Evolutionary conservation across 805 yeast genomes (phyloP), one percentile per base, ranked within the genome.

Genomic region (Hyphopichia homilentoma): DNA sequence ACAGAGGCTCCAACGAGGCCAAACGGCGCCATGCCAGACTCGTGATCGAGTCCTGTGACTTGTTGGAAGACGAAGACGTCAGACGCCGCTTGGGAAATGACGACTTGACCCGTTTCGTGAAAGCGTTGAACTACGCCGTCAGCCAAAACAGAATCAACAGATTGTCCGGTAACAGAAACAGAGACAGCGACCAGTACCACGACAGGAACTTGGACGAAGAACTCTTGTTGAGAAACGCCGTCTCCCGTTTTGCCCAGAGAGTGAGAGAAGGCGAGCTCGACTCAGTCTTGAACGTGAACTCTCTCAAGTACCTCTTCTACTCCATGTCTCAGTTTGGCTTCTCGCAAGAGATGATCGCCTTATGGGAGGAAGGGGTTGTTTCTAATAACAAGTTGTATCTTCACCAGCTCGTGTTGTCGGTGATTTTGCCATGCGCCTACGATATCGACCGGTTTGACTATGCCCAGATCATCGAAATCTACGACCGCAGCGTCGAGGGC

Each of bases 361-460:
- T 81, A 38, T 84, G 93, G 93, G 83, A 80, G 45, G 57, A 70
- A 13, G 81, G 81, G 19, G 76, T 73, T 41, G 67, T 68, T 44
- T 66, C 61, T 38, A 57, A 62, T 3, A 41, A 49, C 4, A 38
- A 49, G 23, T 53, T 72, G 13, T 82, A 77, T 55, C 65, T 82
- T 36, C 69, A 73, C 26, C 84, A 82, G 48, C 72, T 75, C 40
- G 81, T 81, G 17, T 76, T 84, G 46, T 82, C 87, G 28, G 74
- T 77, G 7, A 70, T 83, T 18, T 68, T 84, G 51, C 88, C 87
- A 15, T 67, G 81, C 13, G 70, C 85, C 32, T 77, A 69, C 44
- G 77, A 76, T 35, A 67, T 72, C 32, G 80, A 83, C 32, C 73
- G 81, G 33, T 73, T 72, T 39, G 50, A 66, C 7, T 82, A 79